Conservation (phyloP, 2,329 filamentous ascomycete species). For the Cercospora sesami region DNA sequence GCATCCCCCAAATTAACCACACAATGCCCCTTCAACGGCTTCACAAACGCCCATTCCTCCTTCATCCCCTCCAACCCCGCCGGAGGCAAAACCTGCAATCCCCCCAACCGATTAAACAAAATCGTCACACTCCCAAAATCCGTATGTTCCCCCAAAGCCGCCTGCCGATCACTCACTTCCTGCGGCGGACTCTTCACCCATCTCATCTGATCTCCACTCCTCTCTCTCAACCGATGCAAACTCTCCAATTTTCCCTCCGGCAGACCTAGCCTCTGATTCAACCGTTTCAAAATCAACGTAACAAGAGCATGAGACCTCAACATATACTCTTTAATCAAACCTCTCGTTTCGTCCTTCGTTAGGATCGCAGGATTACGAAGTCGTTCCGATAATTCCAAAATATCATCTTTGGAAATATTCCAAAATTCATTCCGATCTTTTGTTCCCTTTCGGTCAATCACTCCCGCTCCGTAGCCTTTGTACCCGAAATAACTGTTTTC, state of each 20-base stretch:
- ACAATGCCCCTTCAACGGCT: conserved; percentile 51
- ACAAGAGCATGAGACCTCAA: conserved; percentile 49
- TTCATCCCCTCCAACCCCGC: conserved; percentile 8
- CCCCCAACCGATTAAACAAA: conserved; percentile 58
- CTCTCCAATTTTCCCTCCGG: conserved; percentile 44
- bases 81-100: conserved; percentile 55
- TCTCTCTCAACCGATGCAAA: conserved; percentile 48
- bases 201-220: conserved; percentile 57
- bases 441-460: conserved; percentile 52
- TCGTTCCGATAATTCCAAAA: conserved; percentile 42
- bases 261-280: conserved; percentile 50
- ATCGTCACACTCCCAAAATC: conserved; percentile 59
- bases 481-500: conserved; percentile 57
- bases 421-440: conserved; percentile 57
- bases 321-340: conserved; percentile 48
- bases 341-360: conserved; percentile 39
- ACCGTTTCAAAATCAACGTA: conserved; percentile 45
- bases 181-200: conserved; percentile 55
- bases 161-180: conserved; percentile 42
- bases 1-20: conserved; percentile 54
- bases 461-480: conserved; percentile 35
- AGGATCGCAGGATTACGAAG: conserved; percentile 47
- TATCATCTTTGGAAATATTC: conserved; percentile 57
- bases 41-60: conserved; percentile 54
- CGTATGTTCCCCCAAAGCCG: conserved; percentile 55